Percentiles rank a stretch among this genome's conserved stretches.
Evolutionary conservation across 805 yeast species (phyloP).

Genomic region (Isabelozyma heimii): DNA sequence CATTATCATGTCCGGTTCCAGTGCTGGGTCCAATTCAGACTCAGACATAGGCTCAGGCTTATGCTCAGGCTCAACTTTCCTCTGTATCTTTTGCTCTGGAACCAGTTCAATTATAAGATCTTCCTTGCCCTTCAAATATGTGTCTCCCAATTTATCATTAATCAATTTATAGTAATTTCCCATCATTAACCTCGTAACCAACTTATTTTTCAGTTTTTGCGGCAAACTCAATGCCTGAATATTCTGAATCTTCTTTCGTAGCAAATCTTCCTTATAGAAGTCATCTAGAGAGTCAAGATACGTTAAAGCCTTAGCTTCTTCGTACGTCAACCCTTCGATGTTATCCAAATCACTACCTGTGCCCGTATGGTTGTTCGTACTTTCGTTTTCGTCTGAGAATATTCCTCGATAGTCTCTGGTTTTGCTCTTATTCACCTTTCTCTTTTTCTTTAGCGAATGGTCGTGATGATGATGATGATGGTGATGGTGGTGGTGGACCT

Average conservation of each 20-base stretch:
- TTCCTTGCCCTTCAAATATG: background rate
- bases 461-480: conserved; percentile 6
- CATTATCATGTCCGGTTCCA: conserved; percentile 3
- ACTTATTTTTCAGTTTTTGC: conserved; percentile 43
- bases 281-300: conserved; percentile 35
- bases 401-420: conserved; percentile 10
- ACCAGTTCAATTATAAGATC: conserved; percentile 10
- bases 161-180: conserved; percentile 57
- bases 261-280: conserved; percentile 33
- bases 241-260: conserved; percentile 49
- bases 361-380: conserved; percentile 7
- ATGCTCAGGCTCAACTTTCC: background rate
- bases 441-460: conserved; percentile 1
- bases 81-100: background rate
- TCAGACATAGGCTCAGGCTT: background rate
- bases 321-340: conserved; percentile 34
- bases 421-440: background rate
- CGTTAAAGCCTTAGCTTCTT: conserved; percentile 34
- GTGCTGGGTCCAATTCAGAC: conserved; percentile 3
- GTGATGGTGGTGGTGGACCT: conserved; percentile 1
- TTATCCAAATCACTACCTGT: conserved; percentile 24
- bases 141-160: conserved; percentile 25
- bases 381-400: conserved; percentile 12
- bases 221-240: conserved; percentile 39
- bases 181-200: conserved; percentile 68